Conservation (phyloP, 1,284 basidiomycete species). For the Ceratobasidium theobromae region DNA sequence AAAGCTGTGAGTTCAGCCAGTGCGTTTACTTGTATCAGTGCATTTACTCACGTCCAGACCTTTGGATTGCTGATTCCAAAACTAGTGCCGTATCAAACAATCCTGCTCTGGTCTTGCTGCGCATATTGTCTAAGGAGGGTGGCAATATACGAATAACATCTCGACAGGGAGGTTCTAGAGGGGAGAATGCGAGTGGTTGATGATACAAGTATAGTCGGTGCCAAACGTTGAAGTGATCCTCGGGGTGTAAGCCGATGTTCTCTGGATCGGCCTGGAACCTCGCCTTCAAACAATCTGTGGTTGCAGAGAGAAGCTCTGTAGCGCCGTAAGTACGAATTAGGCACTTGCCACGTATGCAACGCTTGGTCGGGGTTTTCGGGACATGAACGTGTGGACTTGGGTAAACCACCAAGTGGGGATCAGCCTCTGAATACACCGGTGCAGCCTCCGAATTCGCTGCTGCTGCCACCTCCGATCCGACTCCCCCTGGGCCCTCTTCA, state of each 20-base stretch:
- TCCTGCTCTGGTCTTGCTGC: slow-evolving; percentile 41
- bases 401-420: background rate
- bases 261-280: background rate
- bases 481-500: no score
- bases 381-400: background rate
- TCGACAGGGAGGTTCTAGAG: background rate
- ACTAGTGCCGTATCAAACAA: background rate
- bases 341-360: background rate
- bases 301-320: background rate
- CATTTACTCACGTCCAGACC: background rate
- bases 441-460: no score
- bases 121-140: background rate
- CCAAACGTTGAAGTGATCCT: slow-evolving; percentile 6
- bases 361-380: background rate
- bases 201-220: slow-evolving; percentile 14
- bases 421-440: no score
- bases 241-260: background rate
- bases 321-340: background rate
- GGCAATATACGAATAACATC: slow-evolving; percentile 4
- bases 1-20: no score
- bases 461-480: no score
- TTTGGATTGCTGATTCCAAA: background rate
- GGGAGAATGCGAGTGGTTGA: background rate
- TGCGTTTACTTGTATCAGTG: no score
- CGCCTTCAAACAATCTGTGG: background rate